Evolutionary conservation across 345 rosid species (phyloP).

Genomic region (Bruguiera parviflora): DNA sequence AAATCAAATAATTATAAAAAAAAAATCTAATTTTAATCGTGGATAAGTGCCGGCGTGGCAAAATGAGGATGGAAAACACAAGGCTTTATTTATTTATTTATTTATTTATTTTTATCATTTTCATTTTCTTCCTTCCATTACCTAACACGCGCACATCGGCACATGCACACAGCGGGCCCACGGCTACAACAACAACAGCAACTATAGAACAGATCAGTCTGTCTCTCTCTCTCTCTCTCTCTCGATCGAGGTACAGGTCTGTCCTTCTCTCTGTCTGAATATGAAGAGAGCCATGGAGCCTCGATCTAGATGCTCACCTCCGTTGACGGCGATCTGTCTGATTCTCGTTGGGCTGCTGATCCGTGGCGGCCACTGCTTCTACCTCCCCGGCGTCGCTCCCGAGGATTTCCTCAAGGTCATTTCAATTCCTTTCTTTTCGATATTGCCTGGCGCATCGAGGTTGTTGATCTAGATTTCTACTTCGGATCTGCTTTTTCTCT

Average conservation of each 20-base stretch:
- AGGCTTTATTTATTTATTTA: too few relatives aligned
- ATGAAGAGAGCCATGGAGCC: conserved; percentile 39
- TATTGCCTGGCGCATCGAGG: not conserved
- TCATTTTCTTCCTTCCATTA: too few relatives aligned
- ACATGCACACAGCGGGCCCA: too few relatives aligned
- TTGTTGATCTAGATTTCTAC: conserved; percentile 21
- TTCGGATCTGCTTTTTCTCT: conserved; percentile 9
- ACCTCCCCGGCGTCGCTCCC: conserved; percentile 99
- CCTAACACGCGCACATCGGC: too few relatives aligned
- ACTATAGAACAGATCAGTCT: too few relatives aligned
- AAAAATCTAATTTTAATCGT: too few relatives aligned
- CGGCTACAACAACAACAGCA: too few relatives aligned
- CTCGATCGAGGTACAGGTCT: not conserved
- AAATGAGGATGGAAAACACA: too few relatives aligned
- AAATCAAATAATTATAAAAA: too few relatives aligned
- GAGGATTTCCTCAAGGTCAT: conserved; percentile 79
- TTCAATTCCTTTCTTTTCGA: not conserved
- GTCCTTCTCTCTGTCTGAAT: conserved; percentile 1
- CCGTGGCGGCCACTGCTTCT: conserved; percentile 68
- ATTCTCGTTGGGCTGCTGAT: conserved; percentile 37
- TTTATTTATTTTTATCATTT: too few relatives aligned
- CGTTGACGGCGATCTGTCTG: conserved; percentile 26
- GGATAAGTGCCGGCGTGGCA: too few relatives aligned
- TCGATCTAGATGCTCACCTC: conserved; percentile 22
- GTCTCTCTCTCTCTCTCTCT: not conserved